Base-by-base conservation (phyloP, 1,284 basidiomycete genomes). In the Trichosporon faecale region DNA sequence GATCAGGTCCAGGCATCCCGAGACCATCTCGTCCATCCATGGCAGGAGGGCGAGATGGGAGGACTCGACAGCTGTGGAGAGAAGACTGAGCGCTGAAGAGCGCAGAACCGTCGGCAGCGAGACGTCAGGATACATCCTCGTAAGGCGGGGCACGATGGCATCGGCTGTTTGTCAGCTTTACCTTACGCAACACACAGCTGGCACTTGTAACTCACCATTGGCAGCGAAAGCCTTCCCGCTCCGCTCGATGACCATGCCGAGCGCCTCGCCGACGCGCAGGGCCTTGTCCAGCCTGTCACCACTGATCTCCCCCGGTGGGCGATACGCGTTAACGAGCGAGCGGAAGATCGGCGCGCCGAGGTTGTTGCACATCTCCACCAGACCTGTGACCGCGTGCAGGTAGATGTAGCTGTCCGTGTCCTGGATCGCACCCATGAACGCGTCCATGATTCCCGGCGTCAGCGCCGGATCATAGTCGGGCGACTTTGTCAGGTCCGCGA, bases 381-480 rank as follows among this genome's bases (percentile, higher is more conserved):
- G 85, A 0, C 95, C 96, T 77, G 95, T 92, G 4, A 97, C 91
- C 0, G 93, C 94, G 78, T 95, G 95, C 68, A 98, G 85, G 80
- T 95, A 98, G 70, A 98, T 90, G 82, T 95, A 98, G 37, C 92
- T 94, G 79, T 99, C 96, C 65, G 95, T 91, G 76, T 98, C 94
- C 78, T 94, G 91, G 3, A 97, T 84, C 0, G 90, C 88, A 76
- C 93, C 89, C 72, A 97, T 83, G 80, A 97, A 95, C 66, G 98
- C 91, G 61, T 93, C 92, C 60, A 95, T 84, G 74, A 98, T 92
- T 1, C 90, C 90, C 0, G 94, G 93, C 3, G 91, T 83, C 16
- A 97, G 86, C 0, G 91, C 90, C 2, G 46, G 52, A 65, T 77
- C 72, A 72, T 76, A 70, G 21, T 67, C 73, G 8, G 85, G 83